Percentiles rank a stretch among this genome's conserved stretches.
These are phyloP conservation scores for Inga oerstediana DNA, from an alignment of 306 rosid genomes.

Conservation along the genomic window DNA sequence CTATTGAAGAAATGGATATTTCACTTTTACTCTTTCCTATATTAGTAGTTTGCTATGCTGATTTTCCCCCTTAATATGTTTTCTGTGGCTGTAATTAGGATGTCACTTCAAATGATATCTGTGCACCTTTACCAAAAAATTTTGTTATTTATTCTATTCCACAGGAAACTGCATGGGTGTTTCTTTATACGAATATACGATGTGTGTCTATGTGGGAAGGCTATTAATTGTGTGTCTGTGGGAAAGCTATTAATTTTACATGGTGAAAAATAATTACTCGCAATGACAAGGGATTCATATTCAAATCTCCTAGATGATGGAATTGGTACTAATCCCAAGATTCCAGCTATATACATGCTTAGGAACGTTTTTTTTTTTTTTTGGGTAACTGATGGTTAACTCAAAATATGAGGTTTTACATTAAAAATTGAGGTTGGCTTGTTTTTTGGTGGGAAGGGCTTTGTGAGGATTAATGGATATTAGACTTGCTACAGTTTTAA, in stretches of 20 bases:
- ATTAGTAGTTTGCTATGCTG: not conserved
- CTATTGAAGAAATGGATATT: not conserved
- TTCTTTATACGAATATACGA: not conserved
- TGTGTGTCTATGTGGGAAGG: not conserved
- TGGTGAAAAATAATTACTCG: not conserved
- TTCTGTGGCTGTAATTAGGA: not conserved
- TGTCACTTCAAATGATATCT: not conserved
- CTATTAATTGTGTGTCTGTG: not conserved
- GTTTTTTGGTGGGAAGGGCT: not conserved
- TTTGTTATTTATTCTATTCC: not conserved
- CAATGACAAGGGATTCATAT: not conserved
- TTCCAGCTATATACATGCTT: not conserved
- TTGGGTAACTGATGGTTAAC: not conserved
- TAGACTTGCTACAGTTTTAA: conserved; percentile 6
- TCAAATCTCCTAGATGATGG: not conserved
- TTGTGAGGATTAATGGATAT: conserved; percentile 15
- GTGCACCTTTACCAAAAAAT: conserved; percentile 40
- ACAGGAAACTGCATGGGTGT: conserved; percentile 40
- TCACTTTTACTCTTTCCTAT: not conserved
- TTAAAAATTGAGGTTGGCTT: not conserved
- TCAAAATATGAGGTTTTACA: conserved; percentile 2
- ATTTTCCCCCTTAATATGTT: not conserved
- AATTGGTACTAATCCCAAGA: not conserved
- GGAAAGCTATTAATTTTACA: not conserved
- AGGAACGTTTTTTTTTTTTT: conserved; percentile 10